These are phyloP conservation scores for Solanum sparsipilum DNA, from an alignment of 257 asterid genomes.

Conservation along the genomic window DNA sequence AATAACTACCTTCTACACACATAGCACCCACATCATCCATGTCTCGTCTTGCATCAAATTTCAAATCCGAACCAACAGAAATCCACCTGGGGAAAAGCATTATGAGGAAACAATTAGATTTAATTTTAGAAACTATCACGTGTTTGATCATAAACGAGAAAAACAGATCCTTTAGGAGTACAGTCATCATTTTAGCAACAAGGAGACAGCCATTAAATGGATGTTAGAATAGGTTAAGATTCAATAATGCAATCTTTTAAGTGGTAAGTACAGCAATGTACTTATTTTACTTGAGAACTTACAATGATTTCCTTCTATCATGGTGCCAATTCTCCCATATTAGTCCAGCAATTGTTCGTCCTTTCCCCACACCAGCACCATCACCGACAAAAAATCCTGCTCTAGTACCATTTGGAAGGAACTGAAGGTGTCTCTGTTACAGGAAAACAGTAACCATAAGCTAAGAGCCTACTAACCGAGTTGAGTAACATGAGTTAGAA, in stretches of 20 bases:
- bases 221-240: neutral
- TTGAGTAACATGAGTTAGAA: neutral
- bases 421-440: slow-evolving; percentile 87
- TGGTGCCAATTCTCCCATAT: slow-evolving; percentile 98
- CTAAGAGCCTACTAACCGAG: slow-evolving; percentile 8
- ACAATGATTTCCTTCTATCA: slow-evolving; percentile 84
- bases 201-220: neutral
- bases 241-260: neutral
- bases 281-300: slow-evolving; percentile 20
- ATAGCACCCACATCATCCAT: slow-evolving; percentile 89
- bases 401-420: slow-evolving; percentile 73
- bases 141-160: neutral
- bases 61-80: slow-evolving; percentile 97
- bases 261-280: neutral
- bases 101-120: neutral
- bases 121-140: neutral
- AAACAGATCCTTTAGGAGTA: neutral
- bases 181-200: neutral
- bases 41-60: slow-evolving; percentile 91
- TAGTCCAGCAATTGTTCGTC: slow-evolving; percentile 92
- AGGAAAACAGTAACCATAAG: slow-evolving; percentile 7
- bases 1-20: slow-evolving; percentile 59
- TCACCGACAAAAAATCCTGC: slow-evolving; percentile 99
- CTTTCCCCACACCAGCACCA: slow-evolving; percentile 99
- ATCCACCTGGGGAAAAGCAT: slow-evolving; percentile 68